phyloP scores from a whole-genome alignment of 129 eudicot genomes.

The Solidago caesia region DNA sequence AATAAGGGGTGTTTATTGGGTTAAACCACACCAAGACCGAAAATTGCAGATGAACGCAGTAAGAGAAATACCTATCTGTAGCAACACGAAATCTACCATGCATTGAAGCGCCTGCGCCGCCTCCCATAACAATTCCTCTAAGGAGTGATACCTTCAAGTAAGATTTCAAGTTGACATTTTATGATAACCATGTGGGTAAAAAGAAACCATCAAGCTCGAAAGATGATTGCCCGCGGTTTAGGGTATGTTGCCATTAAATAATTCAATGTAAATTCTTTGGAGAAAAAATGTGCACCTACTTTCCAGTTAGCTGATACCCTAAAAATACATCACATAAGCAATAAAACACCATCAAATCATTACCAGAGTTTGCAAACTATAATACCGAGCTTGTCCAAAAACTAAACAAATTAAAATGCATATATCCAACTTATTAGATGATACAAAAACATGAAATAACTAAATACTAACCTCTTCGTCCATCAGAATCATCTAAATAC shows the following conservation, averaged over 20 bases:
- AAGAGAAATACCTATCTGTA: constrained; percentile 74
- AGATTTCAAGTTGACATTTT: constrained; percentile 19
- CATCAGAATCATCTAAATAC: too few relatives aligned
- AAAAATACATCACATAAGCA: constrained; percentile 12
- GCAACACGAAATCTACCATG: constrained; percentile 98
- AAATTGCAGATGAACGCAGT: background rate
- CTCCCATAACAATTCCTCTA: constrained; percentile 95
- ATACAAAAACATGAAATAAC: too few relatives aligned
- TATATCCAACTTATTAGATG: too few relatives aligned
- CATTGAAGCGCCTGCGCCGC: constrained; percentile 90
- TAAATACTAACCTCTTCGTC: too few relatives aligned
- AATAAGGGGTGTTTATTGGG: background rate
- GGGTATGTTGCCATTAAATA: constrained; percentile 75
- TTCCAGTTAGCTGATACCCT: constrained; percentile 67
- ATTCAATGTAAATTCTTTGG: constrained; percentile 69
- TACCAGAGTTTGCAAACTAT: background rate
- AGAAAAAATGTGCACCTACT: constrained; percentile 60
- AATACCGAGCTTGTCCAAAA: background rate
- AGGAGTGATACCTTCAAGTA: constrained; percentile 71
- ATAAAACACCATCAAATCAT: background rate
- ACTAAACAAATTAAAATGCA: background rate
- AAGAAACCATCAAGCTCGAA: background rate
- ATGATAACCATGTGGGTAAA: background rate
- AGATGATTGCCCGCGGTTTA: constrained; percentile 66
- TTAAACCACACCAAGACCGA: background rate